These are phyloP conservation scores for Fallopia convolvulus DNA, from an alignment of 148 eudicot species.

Conservation along the genomic window DNA sequence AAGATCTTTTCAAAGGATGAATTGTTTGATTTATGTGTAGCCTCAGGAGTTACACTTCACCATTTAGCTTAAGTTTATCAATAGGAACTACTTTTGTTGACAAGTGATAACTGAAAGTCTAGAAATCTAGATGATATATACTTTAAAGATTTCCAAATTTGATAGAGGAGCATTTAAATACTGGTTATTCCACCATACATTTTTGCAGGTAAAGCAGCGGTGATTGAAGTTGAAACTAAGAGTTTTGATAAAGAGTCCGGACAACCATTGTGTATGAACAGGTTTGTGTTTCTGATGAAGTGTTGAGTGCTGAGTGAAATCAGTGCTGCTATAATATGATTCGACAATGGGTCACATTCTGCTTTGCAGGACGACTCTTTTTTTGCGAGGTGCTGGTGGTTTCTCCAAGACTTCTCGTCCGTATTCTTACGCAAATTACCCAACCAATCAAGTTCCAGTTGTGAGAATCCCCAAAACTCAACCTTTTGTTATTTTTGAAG, in stretches of 20 bases:
- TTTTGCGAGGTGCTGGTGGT: slow-evolving; percentile 89
- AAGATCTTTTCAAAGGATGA: neutral
- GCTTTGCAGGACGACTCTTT: slow-evolving; percentile 46
- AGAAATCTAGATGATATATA: neutral
- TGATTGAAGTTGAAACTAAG: slow-evolving; percentile 61
- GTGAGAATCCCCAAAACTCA: slow-evolving; percentile 57
- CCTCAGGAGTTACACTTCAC: neutral
- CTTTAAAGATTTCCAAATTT: neutral
- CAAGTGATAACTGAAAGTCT: neutral
- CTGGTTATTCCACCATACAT: neutral
- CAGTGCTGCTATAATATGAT: neutral
- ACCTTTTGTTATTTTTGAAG: slow-evolving; percentile 75
- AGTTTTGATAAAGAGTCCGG: slow-evolving; percentile 64
- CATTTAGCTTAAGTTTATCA: slow-evolving; percentile 1
- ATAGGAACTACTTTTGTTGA: neutral
- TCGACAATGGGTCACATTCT: slow-evolving; percentile 7
- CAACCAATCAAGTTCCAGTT: slow-evolving; percentile 33
- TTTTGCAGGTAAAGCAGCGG: slow-evolving; percentile 73
- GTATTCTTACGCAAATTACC: slow-evolving; percentile 52
- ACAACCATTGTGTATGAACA: slow-evolving; percentile 42
- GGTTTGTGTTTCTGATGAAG: neutral
- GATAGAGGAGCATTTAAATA: neutral
- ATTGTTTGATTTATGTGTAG: neutral
- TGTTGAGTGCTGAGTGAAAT: neutral
- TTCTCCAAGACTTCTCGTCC: slow-evolving; percentile 70